Conservation (phyloP, 2,329 filamentous ascomycete genomes). For the Teratosphaeria pseudoeucalypti region DNA sequence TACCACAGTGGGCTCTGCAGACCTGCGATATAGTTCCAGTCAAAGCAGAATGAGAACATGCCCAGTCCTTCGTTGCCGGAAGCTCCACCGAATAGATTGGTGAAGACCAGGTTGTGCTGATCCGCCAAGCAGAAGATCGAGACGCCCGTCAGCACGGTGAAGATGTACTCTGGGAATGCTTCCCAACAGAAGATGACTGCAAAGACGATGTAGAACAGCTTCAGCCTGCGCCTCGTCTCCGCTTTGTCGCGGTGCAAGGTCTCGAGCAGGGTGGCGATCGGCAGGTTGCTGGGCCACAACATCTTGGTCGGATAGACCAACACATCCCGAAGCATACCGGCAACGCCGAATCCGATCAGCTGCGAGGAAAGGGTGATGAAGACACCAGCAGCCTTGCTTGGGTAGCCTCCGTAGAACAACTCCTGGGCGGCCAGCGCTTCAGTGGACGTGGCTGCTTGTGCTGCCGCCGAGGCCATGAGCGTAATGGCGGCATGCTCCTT, state of each 20-base stretch:
- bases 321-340: conserved; percentile 37
- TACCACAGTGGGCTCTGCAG: conserved; percentile 27
- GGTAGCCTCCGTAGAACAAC: conserved; percentile 36
- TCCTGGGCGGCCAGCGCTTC: conserved; percentile 37
- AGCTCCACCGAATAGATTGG: conserved; percentile 42
- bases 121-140: conserved; percentile 39
- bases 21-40: conserved; percentile 37
- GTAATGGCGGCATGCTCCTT: conserved; percentile 30
- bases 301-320: conserved; percentile 41
- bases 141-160: conserved; percentile 33
- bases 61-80: conserved; percentile 38
- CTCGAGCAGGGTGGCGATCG: conserved; percentile 29
- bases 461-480: conserved; percentile 36
- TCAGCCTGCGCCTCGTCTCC: conserved; percentile 31
- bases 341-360: conserved; percentile 40
- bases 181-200: conserved; percentile 37
- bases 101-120: conserved; percentile 34
- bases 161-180: conserved; percentile 39
- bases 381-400: conserved; percentile 31
- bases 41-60: conserved; percentile 32
- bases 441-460: conserved; percentile 24
- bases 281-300: conserved; percentile 34
- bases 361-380: conserved; percentile 41
- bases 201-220: conserved; percentile 33
- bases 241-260: conserved; percentile 29